A percentile compares a stretch with the other conserved stretches of the same genome.
These are phyloP conservation scores for Cyberlindnera xylosilytica DNA, from an alignment of 805 yeast species.

Conservation along the genomic window DNA sequence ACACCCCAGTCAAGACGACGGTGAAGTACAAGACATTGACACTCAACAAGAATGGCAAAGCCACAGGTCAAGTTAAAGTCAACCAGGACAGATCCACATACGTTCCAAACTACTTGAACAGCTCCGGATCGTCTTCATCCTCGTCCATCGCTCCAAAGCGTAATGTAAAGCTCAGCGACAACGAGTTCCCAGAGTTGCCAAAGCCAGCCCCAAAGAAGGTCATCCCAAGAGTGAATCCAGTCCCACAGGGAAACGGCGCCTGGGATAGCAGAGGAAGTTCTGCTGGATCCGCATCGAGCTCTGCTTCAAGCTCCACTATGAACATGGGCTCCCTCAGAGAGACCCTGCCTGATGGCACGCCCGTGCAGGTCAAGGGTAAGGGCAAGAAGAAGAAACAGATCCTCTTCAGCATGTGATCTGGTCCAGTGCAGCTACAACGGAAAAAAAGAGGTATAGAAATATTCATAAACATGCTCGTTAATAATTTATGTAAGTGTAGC, in stretches of 20 bases:
- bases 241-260: constrained; percentile 36
- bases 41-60: not conserved
- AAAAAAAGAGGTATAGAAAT: no score
- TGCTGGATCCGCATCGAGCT: constrained; percentile 5
- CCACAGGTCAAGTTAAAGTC: constrained; percentile 10
- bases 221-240: constrained; percentile 58
- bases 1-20: constrained; percentile 23
- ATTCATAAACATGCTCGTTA: no score
- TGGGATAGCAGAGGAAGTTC: constrained; percentile 28
- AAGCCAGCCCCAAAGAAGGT: constrained; percentile 39
- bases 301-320: constrained; percentile 6
- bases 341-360: constrained; percentile 22
- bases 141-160: constrained; percentile 21
- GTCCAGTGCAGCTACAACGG: not conserved
- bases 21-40: constrained; percentile 20
- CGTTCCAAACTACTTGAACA: constrained; percentile 30
- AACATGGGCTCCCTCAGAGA: constrained; percentile 23
- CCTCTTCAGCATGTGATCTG: constrained; percentile 47
- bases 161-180: constrained; percentile 21
- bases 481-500: not conserved
- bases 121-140: constrained; percentile 18
- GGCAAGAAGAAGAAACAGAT: constrained; percentile 51
- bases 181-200: constrained; percentile 49
- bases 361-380: constrained; percentile 27
- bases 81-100: constrained; percentile 17